Evolutionary conservation across 2,329 filamentous ascomycete genomes (phyloP), one percentile per base, ranked within the genome.

Genomic region (Monosporascus cannonballus): DNA sequence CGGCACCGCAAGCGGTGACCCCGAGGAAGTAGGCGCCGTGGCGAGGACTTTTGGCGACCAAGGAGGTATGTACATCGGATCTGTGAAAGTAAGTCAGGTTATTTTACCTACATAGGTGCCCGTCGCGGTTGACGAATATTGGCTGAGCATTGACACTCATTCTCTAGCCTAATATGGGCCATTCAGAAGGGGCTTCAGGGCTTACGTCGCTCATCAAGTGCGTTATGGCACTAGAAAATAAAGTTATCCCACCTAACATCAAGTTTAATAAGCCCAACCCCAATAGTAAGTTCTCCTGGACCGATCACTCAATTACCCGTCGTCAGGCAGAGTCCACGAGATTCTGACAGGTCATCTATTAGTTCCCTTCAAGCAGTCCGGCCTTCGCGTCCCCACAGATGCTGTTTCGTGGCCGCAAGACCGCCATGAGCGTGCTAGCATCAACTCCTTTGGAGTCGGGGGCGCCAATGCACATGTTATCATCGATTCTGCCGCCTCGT

Each of bases 111-210:
- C 24, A 25, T 25, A 25, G 24, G 24, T 25, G 24, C 24, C 24
- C 5, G n/a, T 25, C 24, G 24, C 24, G 24, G 24, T 25, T 25
- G 24, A 25, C 24, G 24, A 25, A 25, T 25, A 25, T 25, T 25
- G 6, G 24, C 24, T 25, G 24, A 25, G 24, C 24, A 25, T 25
- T 25, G 24, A 25, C 24, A 25, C 24, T 25, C 24, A 25, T 25
- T 25, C 24, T 25, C 75, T 15, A 61, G 42, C 59, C 66, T 15
- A 69, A 67, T 41, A 15, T 68, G 3, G 76, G 76, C 0, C 77
- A 80, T 54, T 59, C 61, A 0, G 76, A 78, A 56, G 70, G 67
- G 0, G 73, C 75, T 0, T 69, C 71, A 1, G 77, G 75, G 0
- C 48, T 79, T 0, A 66, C 67, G 0, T 66, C 66, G 0, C 22